Evolutionary conservation across 768 basidiomycete genomes (phyloP), one percentile per base, ranked within the genome.

Genomic region (Tremella yokohamensis): DNA sequence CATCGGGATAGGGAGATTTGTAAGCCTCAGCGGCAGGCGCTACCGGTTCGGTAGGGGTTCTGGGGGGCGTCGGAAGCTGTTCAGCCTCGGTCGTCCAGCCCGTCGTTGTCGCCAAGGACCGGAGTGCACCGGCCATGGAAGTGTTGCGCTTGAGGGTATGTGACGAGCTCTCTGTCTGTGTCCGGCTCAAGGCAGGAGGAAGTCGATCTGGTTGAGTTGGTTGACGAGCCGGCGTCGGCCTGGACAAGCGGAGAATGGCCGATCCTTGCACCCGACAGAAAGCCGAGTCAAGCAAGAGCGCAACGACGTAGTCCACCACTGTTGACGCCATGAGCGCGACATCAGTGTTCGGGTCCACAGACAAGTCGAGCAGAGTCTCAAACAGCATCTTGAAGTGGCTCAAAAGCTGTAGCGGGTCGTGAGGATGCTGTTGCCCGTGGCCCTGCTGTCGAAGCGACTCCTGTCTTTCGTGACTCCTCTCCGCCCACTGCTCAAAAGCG

Each of bases 381-480:
- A 89, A 92, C 63, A 98, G 89, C 20, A 91, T 90, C 81, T 90
- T 91, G 80, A 94, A 91, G 1, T 88, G 89, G n/a, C 89, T 89
- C 25, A 97, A 80, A 1, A 91, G 79, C n/a, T 45, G 22, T 15
- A 45, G n/a, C 4, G 42, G 42, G 22, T 45, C 42, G 18, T 34
- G 38, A 25, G 51, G 18, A 19, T 40, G 51, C 37, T 24, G 22
- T 20, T 24, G 22, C 3, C 26, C 48, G 48, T 49, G 20, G 70
- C 90, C 88, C 62, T 87, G 85, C 61, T 88, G 82, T 11, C 29
- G 29, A 4, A 34, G 29, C 37, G 82, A 75, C 19, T 80, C 80
- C 3, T 87, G 84, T 81, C 79, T 79, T 56, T 87, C 85, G 8
- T 56, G 49, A n/a, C 63, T 58, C 19, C 50, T 38, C 37, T 24